phyloP scores from a whole-genome alignment of 805 yeast species.

The Yarrowia sp. region DNA sequence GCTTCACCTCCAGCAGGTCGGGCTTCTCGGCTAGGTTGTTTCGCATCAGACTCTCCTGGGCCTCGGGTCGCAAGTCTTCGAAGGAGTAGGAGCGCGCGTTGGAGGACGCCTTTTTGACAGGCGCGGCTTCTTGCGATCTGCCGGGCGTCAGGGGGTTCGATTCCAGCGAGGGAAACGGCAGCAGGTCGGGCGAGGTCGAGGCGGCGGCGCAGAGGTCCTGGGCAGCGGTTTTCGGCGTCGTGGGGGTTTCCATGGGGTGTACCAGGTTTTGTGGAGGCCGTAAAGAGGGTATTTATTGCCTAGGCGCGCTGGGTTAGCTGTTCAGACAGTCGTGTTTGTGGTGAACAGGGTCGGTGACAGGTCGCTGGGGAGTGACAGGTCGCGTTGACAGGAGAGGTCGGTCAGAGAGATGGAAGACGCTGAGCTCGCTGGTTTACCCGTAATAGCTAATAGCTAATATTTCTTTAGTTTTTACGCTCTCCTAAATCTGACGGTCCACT shows the following conservation, averaged over 20 bases:
- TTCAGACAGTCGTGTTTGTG: no score
- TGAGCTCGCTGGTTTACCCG: no score
- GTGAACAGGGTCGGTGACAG: no score
- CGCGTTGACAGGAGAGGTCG: no score
- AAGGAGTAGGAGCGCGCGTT: conserved; percentile 3
- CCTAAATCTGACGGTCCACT: not conserved
- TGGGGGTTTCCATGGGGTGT: not conserved
- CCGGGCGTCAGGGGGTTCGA: conserved; percentile 31
- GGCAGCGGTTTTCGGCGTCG: not conserved
- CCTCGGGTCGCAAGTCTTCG: conserved; percentile 17
- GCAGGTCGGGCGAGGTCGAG: conserved; percentile 16
- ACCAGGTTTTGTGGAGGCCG: no score
- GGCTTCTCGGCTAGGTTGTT: not conserved
- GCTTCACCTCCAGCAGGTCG: not conserved
- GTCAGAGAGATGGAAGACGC: no score
- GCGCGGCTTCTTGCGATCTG: not conserved
- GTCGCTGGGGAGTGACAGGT: no score
- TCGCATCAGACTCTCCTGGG: not conserved
- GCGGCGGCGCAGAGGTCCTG: not conserved
- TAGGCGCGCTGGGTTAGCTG: no score
- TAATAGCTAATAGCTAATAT: no score
- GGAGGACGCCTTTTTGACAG: not conserved
- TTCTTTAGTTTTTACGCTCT: no score
- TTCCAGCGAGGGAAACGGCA: conserved; percentile 30
- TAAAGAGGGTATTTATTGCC: no score